Percentiles rank a stretch among this genome's conserved stretches.
Evolutionary conservation across 768 basidiomycete species (phyloP).

Genomic region (Psilocybe sp.): DNA sequence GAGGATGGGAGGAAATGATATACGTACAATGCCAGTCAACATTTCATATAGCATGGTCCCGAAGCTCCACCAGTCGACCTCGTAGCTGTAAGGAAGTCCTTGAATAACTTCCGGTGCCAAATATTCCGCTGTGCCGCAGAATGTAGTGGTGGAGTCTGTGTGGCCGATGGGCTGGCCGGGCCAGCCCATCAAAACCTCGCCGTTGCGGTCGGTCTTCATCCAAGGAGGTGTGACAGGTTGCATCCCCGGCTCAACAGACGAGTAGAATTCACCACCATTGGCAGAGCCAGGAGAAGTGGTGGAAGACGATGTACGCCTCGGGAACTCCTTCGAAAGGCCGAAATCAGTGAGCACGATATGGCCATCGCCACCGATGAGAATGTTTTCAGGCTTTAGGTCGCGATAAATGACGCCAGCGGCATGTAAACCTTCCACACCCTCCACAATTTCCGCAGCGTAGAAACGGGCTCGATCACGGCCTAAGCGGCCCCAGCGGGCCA

Average conservation of each 20-base stretch:
- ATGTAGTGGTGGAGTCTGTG: conserved; percentile 76
- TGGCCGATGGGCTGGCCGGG: conserved; percentile 46
- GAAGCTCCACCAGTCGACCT: conserved; percentile 98
- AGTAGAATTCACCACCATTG: conserved; percentile 47
- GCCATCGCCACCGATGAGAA: conserved; percentile 90
- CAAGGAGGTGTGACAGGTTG: conserved; percentile 62
- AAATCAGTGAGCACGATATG: conserved; percentile 98
- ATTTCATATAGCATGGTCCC: conserved; percentile 98
- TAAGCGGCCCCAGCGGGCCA: conserved; percentile 91
- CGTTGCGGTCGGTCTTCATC: conserved; percentile 66
- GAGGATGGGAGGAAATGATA: conserved; percentile 9
- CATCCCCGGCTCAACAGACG: conserved; percentile 43
- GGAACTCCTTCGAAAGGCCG: conserved; percentile 90
- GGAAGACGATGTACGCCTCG: conserved; percentile 43
- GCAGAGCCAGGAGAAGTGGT: conserved; percentile 58
- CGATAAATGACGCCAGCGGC: conserved; percentile 95
- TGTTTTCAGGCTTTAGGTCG: conserved; percentile 95
- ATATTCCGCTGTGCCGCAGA: conserved; percentile 96
- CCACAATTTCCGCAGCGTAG: conserved; percentile 96
- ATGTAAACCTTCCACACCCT: conserved; percentile 94
- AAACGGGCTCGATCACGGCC: conserved; percentile 94
- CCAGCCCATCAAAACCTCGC: conserved; percentile 57
- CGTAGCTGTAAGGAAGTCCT: conserved; percentile 85
- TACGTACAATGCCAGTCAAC: conserved; percentile 89
- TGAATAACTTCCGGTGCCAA: conserved; percentile 96